A percentile compares a stretch with the other conserved stretches of the same genome.
Evolutionary conservation across 768 basidiomycete genomes (phyloP).

Genomic region (Termitomyces sp.): DNA sequence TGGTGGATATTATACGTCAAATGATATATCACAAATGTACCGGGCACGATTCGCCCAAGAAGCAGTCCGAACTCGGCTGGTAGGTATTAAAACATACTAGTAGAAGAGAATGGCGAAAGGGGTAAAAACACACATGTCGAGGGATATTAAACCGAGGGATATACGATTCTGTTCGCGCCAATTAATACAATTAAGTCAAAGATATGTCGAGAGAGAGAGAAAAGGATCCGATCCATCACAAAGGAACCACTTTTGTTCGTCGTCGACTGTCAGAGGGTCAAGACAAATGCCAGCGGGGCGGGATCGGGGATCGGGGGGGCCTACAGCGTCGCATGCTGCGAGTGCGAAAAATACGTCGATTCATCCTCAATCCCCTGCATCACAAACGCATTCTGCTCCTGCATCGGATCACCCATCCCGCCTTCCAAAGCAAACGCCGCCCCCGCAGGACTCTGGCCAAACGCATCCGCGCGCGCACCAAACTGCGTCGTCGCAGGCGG

Average conservation of each 20-base stretch:
- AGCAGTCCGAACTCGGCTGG: not conserved
- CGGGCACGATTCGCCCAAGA: not conserved
- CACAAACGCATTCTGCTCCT: slow-evolving; percentile 13
- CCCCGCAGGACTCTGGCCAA: not conserved
- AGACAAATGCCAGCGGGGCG: too few relatives aligned
- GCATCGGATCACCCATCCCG: not conserved
- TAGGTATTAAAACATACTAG: not conserved
- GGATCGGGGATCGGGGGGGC: not conserved
- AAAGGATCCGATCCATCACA: not conserved
- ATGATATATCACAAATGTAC: not conserved
- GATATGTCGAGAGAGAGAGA: not conserved
- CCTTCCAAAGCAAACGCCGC: slow-evolving; percentile 1
- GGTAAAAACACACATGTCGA: not conserved
- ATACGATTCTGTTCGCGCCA: not conserved
- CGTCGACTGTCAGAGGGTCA: not conserved
- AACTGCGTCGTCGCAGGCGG: slow-evolving; percentile 15
- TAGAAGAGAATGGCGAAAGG: not conserved
- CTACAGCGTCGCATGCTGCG: slow-evolving; percentile 14
- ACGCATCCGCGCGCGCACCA: slow-evolving; percentile 10
- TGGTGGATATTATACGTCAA: not conserved
- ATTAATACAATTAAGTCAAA: not conserved
- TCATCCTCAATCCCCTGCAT: slow-evolving; percentile 12
- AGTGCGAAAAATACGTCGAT: slow-evolving; percentile 8
- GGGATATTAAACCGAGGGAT: slow-evolving; percentile 1
- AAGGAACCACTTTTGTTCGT: not conserved